A percentile compares a stretch with the other conserved stretches of the same genome.
phyloP scores from a whole-genome alignment of 2,329 filamentous ascomycete genomes.

The Monosporascus cannonballus region DNA sequence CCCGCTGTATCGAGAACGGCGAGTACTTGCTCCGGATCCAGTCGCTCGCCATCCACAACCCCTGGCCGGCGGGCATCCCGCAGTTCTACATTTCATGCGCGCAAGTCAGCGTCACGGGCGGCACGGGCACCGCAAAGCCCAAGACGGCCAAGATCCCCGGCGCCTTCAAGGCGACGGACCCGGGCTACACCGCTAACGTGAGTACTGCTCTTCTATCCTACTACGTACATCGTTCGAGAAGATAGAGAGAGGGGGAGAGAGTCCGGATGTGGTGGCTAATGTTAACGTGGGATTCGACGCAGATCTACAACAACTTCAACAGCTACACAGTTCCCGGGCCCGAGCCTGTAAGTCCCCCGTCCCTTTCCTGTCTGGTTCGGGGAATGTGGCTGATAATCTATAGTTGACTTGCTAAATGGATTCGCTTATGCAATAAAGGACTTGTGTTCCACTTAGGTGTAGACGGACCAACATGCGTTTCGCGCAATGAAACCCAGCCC shows the following conservation, averaged over 20 bases:
- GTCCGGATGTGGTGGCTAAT: too few relatives aligned
- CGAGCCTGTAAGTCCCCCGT: conserved; percentile 8
- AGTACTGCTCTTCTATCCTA: conserved; percentile 5
- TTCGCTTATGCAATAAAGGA: too few relatives aligned
- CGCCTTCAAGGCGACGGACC: conserved; percentile 31
- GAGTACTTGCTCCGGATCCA: conserved; percentile 56
- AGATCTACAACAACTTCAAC: conserved; percentile 26
- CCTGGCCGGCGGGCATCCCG: conserved; percentile 35
- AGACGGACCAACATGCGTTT: too few relatives aligned
- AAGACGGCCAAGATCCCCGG: conserved; percentile 31
- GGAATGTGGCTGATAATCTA: too few relatives aligned
- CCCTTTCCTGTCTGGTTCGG: not conserved
- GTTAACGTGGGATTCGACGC: not conserved
- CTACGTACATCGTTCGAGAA: too few relatives aligned
- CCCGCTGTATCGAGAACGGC: conserved; percentile 45
- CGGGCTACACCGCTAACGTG: conserved; percentile 39
- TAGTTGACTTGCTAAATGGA: too few relatives aligned
- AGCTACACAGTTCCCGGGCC: conserved; percentile 29
- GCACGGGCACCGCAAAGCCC: conserved; percentile 24
- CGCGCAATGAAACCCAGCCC: too few relatives aligned
- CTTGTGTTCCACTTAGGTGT: too few relatives aligned
- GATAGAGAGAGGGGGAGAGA: too few relatives aligned
- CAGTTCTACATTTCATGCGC: conserved; percentile 44
- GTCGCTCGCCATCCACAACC: conserved; percentile 55
- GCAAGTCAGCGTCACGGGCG: conserved; percentile 39